Conservation (phyloP, 305 asterid genomes). For the Ajuga reptans region DNA sequence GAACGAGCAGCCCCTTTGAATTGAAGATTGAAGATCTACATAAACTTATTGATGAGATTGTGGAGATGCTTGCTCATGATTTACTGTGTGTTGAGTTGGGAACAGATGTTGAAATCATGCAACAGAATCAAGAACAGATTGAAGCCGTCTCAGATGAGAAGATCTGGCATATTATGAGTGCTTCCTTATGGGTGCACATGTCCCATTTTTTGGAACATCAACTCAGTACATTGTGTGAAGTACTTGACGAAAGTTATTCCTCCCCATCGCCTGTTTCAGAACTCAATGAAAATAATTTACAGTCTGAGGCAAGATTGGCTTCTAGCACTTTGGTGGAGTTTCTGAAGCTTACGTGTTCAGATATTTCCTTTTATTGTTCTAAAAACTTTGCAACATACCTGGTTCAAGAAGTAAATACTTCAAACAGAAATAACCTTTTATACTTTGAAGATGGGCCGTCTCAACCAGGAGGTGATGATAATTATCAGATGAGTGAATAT, state of each 20-base stretch:
- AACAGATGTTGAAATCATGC: slow-evolving; percentile 25
- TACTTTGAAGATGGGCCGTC: slow-evolving; percentile 41
- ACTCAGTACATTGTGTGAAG: slow-evolving; percentile 36
- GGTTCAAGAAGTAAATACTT: slow-evolving; percentile 46
- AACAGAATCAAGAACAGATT: slow-evolving; percentile 35
- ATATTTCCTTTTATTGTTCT: slow-evolving; percentile 54
- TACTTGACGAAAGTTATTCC: slow-evolving; percentile 29
- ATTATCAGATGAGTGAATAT: slow-evolving; percentile 29
- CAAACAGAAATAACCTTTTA: slow-evolving; percentile 27
- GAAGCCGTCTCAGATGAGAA: slow-evolving; percentile 47
- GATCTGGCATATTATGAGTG: slow-evolving; percentile 42
- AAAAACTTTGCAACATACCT: slow-evolving; percentile 57
- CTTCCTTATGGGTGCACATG: slow-evolving; percentile 70
- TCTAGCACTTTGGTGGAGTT: slow-evolving; percentile 39
- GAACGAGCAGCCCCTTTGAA: slow-evolving; percentile 31
- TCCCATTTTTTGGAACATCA: slow-evolving; percentile 48
- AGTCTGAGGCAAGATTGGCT: slow-evolving; percentile 28
- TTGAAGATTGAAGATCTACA: slow-evolving; percentile 42
- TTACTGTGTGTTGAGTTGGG: slow-evolving; percentile 33
- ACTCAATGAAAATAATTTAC: slow-evolving; percentile 30
- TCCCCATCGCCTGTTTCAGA: slow-evolving; percentile 27
- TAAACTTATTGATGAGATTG: slow-evolving; percentile 37
- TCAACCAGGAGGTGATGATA: slow-evolving; percentile 29
- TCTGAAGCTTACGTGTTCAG: slow-evolving; percentile 39
- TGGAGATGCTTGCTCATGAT: slow-evolving; percentile 41